Evolutionary conservation across 192 early-diverging fungal genomes (phyloP).

Genomic region (Radiomyces spectabilis): DNA sequence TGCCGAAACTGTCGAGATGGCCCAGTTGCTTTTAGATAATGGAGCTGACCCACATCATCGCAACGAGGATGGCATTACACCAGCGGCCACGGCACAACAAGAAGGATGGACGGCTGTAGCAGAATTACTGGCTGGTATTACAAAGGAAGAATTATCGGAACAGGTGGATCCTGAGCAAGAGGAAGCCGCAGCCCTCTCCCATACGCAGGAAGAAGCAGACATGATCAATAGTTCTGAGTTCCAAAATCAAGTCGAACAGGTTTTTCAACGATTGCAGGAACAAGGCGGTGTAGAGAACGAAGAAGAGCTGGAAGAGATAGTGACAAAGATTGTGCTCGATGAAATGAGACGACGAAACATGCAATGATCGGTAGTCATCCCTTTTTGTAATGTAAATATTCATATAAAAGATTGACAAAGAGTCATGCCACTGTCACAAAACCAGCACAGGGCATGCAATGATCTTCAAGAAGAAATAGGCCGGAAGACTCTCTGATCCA

Average conservation of each 20-base stretch:
- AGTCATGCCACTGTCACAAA: too few relatives aligned
- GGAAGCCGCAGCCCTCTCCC: not conserved
- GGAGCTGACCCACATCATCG: slow-evolving; percentile 57
- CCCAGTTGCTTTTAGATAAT: slow-evolving; percentile 52
- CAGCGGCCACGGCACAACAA: slow-evolving; percentile 48
- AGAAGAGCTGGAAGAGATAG: slow-evolving; percentile 49
- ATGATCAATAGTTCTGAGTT: slow-evolving; percentile 21
- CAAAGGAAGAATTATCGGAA: slow-evolving; percentile 45
- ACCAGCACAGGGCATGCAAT: too few relatives aligned
- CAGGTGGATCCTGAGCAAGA: slow-evolving; percentile 11
- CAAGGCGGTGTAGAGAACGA: slow-evolving; percentile 46
- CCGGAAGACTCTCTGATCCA: too few relatives aligned
- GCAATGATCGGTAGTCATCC: not conserved
- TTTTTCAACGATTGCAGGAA: slow-evolving; percentile 45
- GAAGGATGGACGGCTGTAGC: slow-evolving; percentile 64
- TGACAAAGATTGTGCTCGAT: slow-evolving; percentile 30
- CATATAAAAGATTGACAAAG: too few relatives aligned
- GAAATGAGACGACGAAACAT: slow-evolving; percentile 12
- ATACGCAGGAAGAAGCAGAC: slow-evolving; percentile 19
- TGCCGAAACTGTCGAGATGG: slow-evolving; percentile 62
- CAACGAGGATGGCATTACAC: slow-evolving; percentile 58
- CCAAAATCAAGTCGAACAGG: slow-evolving; percentile 45
- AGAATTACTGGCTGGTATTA: slow-evolving; percentile 43
- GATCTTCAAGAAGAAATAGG: too few relatives aligned
- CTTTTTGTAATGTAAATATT: too few relatives aligned